Evolutionary conservation across 2,329 filamentous ascomycete species (phyloP).

Genomic region (Leptodontidium sp.): DNA sequence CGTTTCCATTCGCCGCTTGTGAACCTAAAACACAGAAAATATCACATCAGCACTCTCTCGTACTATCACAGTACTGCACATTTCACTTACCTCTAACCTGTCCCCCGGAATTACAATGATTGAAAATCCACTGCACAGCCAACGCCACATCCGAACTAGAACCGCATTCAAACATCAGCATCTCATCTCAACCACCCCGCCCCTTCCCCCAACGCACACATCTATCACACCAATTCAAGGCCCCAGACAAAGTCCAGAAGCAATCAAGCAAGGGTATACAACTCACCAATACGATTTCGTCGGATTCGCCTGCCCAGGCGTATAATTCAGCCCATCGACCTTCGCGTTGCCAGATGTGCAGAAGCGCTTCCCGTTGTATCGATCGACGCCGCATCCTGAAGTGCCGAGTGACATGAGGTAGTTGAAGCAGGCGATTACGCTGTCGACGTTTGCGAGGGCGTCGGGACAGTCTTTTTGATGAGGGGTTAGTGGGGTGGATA

Average conservation of each 20-base stretch:
- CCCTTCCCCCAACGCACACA: too few relatives aligned
- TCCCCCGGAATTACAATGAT: background rate
- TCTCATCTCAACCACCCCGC: background rate
- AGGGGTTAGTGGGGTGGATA: too few relatives aligned
- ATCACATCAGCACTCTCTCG: background rate
- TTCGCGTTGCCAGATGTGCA: background rate
- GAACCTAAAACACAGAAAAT: background rate
- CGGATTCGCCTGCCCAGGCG: background rate
- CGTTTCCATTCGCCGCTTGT: background rate
- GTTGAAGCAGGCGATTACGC: background rate
- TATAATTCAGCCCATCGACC: background rate
- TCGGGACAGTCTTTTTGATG: background rate
- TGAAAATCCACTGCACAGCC: background rate
- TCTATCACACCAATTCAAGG: too few relatives aligned
- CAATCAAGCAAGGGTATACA: too few relatives aligned
- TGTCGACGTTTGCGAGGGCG: background rate
- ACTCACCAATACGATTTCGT: background rate
- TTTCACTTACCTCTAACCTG: background rate
- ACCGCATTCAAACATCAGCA: background rate
- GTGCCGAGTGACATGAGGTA: background rate
- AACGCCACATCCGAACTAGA: background rate
- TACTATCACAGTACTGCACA: background rate
- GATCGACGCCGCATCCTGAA: background rate
- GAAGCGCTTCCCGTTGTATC: background rate
- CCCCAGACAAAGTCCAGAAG: too few relatives aligned